phyloP scores from a whole-genome alignment of 148 eudicot species.

The Oxyria digyna region DNA sequence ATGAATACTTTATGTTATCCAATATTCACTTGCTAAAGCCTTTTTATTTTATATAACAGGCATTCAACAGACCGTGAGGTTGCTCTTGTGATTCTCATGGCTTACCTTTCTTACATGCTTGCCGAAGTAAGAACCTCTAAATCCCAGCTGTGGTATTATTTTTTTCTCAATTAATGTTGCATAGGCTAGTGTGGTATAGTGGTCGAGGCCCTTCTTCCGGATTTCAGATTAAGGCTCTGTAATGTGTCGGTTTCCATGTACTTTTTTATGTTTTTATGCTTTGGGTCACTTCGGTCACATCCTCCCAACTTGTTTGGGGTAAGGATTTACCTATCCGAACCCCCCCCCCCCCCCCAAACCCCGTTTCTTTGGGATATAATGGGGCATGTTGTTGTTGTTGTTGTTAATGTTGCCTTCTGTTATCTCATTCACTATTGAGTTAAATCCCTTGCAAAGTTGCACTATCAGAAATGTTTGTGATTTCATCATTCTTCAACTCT shows the following conservation, averaged over 20 bases:
- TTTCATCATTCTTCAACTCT: neutral
- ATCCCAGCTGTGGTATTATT: neutral
- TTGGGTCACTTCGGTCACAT: too few species aligned
- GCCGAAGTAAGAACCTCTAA: conserved; percentile 29
- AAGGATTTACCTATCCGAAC: too few species aligned
- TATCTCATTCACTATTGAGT: neutral
- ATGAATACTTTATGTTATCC: neutral
- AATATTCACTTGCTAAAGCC: neutral
- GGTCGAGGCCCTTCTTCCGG: too few species aligned
- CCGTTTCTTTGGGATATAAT: too few species aligned
- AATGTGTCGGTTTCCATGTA: too few species aligned
- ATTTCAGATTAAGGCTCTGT: too few species aligned
- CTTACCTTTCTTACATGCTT: conserved; percentile 46
- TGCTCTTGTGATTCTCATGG: conserved; percentile 49
- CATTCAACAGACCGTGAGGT: conserved; percentile 48
- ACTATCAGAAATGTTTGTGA: neutral
- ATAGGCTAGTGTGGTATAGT: too few species aligned
- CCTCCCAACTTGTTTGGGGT: too few species aligned
- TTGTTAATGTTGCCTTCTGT: too few species aligned
- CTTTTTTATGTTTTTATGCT: too few species aligned
- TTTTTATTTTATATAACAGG: conserved; percentile 21
- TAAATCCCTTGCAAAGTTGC: neutral
- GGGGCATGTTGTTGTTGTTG: too few species aligned
- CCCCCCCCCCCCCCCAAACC: too few species aligned
- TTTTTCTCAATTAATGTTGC: neutral